Conservation (phyloP, 2,329 filamentous ascomycete species). For the Aspergillus eucalypticola region DNA sequence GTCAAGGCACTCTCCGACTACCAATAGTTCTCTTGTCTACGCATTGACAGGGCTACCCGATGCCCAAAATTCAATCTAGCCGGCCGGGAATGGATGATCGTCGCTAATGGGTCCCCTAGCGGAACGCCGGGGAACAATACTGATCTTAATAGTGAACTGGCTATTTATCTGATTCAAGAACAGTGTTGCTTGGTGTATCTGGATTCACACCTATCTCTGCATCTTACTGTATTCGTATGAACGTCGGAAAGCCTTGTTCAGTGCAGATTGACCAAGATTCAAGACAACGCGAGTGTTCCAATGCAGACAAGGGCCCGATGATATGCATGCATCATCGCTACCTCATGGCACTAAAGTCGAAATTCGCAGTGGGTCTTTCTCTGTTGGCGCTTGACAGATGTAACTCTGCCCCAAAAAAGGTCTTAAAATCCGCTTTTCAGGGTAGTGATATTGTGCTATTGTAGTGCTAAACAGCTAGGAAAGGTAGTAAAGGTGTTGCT, state of each 20-base stretch:
- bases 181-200: neutral
- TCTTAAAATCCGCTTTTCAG: too few relatives aligned
- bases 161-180: neutral
- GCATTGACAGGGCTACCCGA: neutral
- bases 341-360: neutral
- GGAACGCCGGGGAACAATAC: neutral
- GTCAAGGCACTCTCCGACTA: neutral
- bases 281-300: neutral
- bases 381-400: neutral
- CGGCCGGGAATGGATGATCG: neutral
- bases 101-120: slow-evolving; percentile 1
- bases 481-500: too few relatives aligned
- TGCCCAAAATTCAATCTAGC: neutral
- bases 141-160: neutral
- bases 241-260: neutral
- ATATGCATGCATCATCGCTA: neutral
- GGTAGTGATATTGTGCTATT: neutral
- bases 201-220: neutral
- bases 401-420: neutral
- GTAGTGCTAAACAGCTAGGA: neutral
- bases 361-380: neutral
- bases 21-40: neutral
- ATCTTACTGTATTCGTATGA: neutral
- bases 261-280: neutral
- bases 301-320: neutral